Conservation (phyloP, 2,329 filamentous ascomycete species). For the Colletotrichum camelliae region DNA sequence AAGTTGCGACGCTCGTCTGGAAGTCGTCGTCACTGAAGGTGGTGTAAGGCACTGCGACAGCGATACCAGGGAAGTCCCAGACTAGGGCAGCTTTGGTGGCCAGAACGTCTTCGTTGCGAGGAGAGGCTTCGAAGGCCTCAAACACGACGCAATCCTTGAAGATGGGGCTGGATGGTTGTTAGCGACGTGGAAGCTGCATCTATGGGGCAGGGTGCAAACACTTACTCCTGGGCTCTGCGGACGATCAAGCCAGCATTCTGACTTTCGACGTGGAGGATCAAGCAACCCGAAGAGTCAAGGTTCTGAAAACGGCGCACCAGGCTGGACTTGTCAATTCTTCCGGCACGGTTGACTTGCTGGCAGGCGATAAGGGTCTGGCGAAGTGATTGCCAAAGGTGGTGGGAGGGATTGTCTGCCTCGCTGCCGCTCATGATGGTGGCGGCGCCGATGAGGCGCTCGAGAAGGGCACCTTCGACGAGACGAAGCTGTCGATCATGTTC, state of each 20-base stretch:
- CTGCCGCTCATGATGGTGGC: not conserved
- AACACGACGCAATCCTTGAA: constrained; percentile 37
- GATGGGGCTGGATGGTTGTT: constrained; percentile 22
- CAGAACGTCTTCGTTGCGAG: constrained; percentile 57
- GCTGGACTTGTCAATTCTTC: constrained; percentile 1
- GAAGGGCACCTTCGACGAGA: not conserved
- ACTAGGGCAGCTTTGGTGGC: constrained; percentile 54
- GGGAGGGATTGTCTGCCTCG: not conserved
- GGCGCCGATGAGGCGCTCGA: not conserved
- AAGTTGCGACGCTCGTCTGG: constrained; percentile 43
- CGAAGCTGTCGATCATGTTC: not conserved
- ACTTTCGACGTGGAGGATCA: constrained; percentile 13
- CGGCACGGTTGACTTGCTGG: not conserved
- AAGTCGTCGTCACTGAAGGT: constrained; percentile 30
- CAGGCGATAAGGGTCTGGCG: not conserved
- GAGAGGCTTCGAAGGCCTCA: constrained; percentile 67
- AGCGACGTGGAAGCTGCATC: not conserved
- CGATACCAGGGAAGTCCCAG: constrained; percentile 65
- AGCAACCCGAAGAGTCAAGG: not conserved
- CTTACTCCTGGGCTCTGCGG: constrained; percentile 30
- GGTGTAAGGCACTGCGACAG: constrained; percentile 49
- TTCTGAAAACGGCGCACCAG: not conserved
- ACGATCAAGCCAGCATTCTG: constrained; percentile 39
- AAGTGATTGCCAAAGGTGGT: not conserved
- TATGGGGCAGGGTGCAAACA: not conserved